These are phyloP conservation scores for Penicillium paxilli DNA, from an alignment of 495 filamentous ascomycete genomes.

Conservation along the genomic window DNA sequence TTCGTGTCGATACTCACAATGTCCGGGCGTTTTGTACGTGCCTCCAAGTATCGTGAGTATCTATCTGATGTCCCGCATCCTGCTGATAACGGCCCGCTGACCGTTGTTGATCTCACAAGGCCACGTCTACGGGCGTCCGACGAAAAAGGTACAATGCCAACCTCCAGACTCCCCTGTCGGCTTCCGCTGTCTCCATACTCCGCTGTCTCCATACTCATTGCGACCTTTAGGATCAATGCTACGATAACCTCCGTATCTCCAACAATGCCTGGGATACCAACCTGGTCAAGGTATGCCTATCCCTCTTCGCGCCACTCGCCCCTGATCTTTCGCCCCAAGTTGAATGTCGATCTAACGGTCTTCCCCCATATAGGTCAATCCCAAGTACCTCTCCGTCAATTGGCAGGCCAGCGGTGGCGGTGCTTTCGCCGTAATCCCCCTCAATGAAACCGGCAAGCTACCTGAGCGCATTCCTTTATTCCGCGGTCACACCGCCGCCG, in stretches of 20 bases:
- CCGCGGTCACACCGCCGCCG: constrained; percentile 90
- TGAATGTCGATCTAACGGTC: constrained; percentile 25
- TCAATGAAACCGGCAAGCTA: constrained; percentile 82
- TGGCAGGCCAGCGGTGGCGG: constrained; percentile 97
- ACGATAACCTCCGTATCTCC: constrained; percentile 93
- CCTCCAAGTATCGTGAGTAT: constrained; percentile 95
- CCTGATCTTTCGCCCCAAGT: constrained; percentile 27
- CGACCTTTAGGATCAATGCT: constrained; percentile 72
- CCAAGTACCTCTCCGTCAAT: constrained; percentile 94
- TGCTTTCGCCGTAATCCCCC: constrained; percentile 93
- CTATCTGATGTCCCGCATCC: constrained; percentile 7
- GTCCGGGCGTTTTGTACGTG: constrained; percentile 96
- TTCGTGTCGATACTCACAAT: constrained; percentile 48
- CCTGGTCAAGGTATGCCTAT: constrained; percentile 82
- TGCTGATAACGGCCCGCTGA: constrained; percentile 23
- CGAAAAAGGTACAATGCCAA: constrained; percentile 69
- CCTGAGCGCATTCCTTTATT: constrained; percentile 95
- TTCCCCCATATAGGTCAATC: constrained; percentile 69
- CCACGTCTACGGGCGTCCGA: constrained; percentile 94
- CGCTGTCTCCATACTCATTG: constrained; percentile 13
- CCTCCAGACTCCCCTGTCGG: neutral
- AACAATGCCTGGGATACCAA: constrained; percentile 99
- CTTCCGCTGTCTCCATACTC: too few relatives aligned
- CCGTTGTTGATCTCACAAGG: constrained; percentile 55
- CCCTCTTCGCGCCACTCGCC: constrained; percentile 25